A percentile compares a stretch with the other conserved stretches of the same genome.
Evolutionary conservation across 2,329 filamentous ascomycete species (phyloP).

Genomic region (Alternaria ethzedia): DNA sequence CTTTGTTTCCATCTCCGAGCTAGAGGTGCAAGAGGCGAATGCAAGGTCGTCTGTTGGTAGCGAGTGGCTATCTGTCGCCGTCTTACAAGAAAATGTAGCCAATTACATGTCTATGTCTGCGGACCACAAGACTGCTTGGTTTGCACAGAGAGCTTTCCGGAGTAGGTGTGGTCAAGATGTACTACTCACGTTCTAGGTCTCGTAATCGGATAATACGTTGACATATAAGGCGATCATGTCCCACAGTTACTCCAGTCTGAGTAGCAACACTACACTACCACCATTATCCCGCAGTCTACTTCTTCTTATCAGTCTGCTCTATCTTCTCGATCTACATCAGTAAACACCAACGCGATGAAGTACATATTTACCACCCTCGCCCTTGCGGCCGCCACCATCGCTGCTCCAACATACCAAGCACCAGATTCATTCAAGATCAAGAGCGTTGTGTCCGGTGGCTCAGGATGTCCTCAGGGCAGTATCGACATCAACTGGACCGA

Average conservation of each 20-base stretch:
- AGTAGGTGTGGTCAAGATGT: slow-evolving; percentile 17
- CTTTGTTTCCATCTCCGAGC: slow-evolving; percentile 21
- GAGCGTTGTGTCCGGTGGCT: slow-evolving; percentile 40
- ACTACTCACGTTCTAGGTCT: slow-evolving; percentile 23
- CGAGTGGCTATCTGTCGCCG: slow-evolving; percentile 27
- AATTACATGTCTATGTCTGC: slow-evolving; percentile 19
- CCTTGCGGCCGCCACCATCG: slow-evolving; percentile 29
- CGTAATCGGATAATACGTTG: slow-evolving; percentile 28
- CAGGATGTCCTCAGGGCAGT: slow-evolving; percentile 45
- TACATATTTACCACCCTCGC: slow-evolving; percentile 29
- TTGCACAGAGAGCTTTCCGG: slow-evolving; percentile 4
- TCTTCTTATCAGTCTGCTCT: neutral
- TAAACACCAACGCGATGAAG: slow-evolving; percentile 30
- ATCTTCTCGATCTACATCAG: neutral
- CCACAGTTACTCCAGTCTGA: slow-evolving; percentile 22
- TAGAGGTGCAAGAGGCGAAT: slow-evolving; percentile 11
- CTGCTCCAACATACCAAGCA: slow-evolving; percentile 23
- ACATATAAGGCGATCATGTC: slow-evolving; percentile 32
- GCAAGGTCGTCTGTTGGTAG: slow-evolving; percentile 19
- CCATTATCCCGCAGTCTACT: neutral
- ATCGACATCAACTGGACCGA: slow-evolving; percentile 44
- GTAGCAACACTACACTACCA: slow-evolving; percentile 2
- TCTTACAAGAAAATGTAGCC: slow-evolving; percentile 7
- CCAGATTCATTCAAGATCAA: slow-evolving; percentile 42
- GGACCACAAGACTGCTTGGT: slow-evolving; percentile 28